Conservation (phyloP, 148 eudicot species). For the Rhododendron henanense region DNA sequence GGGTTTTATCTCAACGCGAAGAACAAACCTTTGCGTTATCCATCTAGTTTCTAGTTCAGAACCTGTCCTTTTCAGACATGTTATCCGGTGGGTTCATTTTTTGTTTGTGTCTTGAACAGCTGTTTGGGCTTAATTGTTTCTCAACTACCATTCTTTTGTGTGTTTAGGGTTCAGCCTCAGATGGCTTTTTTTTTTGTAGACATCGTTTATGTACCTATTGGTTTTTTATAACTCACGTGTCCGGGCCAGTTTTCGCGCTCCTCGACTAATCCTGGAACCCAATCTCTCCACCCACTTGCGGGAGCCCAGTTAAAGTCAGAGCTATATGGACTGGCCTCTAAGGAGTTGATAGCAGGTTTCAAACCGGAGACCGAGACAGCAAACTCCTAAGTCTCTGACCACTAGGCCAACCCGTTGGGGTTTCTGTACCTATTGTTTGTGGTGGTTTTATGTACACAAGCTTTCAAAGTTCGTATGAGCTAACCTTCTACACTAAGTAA, state of each 20-base stretch:
- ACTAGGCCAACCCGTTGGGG: too few relatives aligned
- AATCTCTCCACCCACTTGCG: too few relatives aligned
- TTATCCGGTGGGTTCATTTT: not conserved
- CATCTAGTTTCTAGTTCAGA: not conserved
- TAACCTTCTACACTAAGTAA: constrained; percentile 7
- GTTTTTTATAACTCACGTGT: not conserved
- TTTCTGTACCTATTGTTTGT: not conserved
- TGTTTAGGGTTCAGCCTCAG: not conserved
- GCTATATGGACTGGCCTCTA: too few relatives aligned
- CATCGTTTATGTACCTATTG: not conserved
- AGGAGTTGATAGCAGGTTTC: too few relatives aligned
- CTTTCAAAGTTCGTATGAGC: not conserved
- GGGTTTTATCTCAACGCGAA: not conserved
- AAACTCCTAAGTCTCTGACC: too few relatives aligned
- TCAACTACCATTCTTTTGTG: not conserved
- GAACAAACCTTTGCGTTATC: not conserved
- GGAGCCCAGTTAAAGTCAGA: too few relatives aligned
- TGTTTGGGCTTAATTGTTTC: constrained; percentile 1
- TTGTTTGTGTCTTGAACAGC: not conserved
- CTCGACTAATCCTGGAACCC: too few relatives aligned
- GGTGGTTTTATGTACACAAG: not conserved
- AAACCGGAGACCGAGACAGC: too few relatives aligned
- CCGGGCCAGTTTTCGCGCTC: not conserved
- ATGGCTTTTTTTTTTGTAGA: not conserved
- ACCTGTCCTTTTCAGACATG: not conserved